Evolutionary conservation across 164 flowering plant species (phyloP).

Genomic region (Santalum album): DNA sequence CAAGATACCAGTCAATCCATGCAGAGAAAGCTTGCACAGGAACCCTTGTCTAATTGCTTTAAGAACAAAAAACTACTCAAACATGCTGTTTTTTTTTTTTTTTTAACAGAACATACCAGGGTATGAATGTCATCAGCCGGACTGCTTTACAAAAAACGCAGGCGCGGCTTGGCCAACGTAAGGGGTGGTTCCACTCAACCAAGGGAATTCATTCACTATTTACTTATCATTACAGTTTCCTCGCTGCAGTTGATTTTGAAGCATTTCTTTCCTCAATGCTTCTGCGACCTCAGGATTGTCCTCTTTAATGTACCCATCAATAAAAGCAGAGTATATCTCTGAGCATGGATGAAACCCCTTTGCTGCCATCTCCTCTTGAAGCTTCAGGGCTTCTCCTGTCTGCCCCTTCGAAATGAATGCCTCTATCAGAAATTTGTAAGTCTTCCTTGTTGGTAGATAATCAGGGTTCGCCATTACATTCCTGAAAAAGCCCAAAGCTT

Average conservation of each 20-base stretch:
- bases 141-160: too few species aligned
- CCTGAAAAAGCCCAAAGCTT: constrained; percentile 40
- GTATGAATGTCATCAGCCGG: too few species aligned
- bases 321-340: constrained; percentile 48
- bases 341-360: constrained; percentile 55
- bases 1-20: too few species aligned
- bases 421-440: constrained; percentile 42
- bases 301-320: constrained; percentile 41
- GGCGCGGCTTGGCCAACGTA: too few species aligned
- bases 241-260: constrained; percentile 8
- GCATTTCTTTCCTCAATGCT: constrained; percentile 51
- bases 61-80: too few species aligned
- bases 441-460: constrained; percentile 26
- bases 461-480: constrained; percentile 18
- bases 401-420: constrained; percentile 53
- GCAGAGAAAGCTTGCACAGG: too few species aligned
- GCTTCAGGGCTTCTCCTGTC: constrained; percentile 61
- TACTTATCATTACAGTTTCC: background rate
- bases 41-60: too few species aligned
- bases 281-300: constrained; percentile 43
- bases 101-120: too few species aligned
- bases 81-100: too few species aligned
- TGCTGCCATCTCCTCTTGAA: constrained; percentile 79
- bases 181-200: too few species aligned
- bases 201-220: too few species aligned